Evolutionary conservation across 2,329 filamentous ascomycete genomes (phyloP).

Genomic region (Colletotrichum graminicola): DNA sequence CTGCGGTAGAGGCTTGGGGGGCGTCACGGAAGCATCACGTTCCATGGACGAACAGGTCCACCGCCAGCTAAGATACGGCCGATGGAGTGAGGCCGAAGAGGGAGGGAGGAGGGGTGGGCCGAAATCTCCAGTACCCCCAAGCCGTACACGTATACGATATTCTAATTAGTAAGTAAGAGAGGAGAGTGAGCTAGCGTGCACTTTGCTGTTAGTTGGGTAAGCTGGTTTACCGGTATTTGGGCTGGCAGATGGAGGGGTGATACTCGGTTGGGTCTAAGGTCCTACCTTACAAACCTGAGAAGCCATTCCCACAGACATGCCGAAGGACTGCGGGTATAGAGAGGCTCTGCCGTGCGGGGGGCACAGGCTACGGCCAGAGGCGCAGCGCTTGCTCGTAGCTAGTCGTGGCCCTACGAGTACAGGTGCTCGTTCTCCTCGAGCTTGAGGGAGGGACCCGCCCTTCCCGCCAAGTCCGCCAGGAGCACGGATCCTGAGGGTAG

Average conservation of each 20-base stretch:
- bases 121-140: not conserved
- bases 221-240: not conserved
- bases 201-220: too few species aligned
- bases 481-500: not conserved
- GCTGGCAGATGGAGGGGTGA: not conserved
- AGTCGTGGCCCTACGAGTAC: too few species aligned
- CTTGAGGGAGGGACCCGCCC: not conserved
- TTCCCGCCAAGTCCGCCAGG: not conserved
- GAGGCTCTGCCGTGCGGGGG: not conserved
- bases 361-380: not conserved
- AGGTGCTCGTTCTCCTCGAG: not conserved
- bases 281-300: not conserved
- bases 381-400: not conserved
- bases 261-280: too few species aligned
- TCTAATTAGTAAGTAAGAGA: not conserved
- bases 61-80: constrained; percentile 3
- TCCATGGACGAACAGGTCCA: constrained; percentile 1
- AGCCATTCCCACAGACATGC: not conserved
- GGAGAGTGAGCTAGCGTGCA: not conserved
- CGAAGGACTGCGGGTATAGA: not conserved
- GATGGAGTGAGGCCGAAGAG: not conserved
- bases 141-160: not conserved
- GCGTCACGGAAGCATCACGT: constrained; percentile 12
- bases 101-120: not conserved
- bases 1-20: constrained; percentile 8